These are phyloP conservation scores for Begonia peltatifolia DNA, from an alignment of 306 rosid genomes.

Conservation along the genomic window DNA sequence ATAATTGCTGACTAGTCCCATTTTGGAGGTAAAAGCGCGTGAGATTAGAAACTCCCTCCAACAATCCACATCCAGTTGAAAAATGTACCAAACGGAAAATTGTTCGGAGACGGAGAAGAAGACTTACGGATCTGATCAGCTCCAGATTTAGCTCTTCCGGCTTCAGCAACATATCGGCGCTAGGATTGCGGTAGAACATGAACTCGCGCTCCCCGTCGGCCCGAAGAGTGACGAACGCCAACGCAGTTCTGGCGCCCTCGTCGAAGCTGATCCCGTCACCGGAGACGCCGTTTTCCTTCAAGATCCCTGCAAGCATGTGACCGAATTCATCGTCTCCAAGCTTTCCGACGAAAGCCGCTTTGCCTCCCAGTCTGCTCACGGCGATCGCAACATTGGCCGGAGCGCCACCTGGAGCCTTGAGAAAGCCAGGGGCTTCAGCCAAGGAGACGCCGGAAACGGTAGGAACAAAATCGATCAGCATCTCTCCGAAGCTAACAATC, in stretches of 20 bases:
- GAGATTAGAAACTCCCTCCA: neutral
- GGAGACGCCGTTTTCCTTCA: conserved; percentile 54
- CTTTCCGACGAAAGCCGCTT: conserved; percentile 71
- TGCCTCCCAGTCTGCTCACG: conserved; percentile 68
- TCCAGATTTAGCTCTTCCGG: conserved; percentile 78
- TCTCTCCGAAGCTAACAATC: conserved; percentile 89
- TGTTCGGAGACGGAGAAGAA: neutral
- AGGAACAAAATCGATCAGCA: conserved; percentile 93
- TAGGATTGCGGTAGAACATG: conserved; percentile 95
- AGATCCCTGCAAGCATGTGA: conserved; percentile 80
- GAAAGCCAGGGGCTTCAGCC: conserved; percentile 82
- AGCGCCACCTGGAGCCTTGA: conserved; percentile 96
- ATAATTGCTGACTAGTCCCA: conserved; percentile 14
- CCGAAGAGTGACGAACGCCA: conserved; percentile 89
- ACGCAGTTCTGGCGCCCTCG: conserved; percentile 73
- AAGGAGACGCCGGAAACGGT: conserved; percentile 73
- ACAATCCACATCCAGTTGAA: neutral
- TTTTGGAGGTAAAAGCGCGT: neutral
- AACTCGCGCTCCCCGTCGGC: conserved; percentile 97
- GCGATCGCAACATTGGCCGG: conserved; percentile 98
- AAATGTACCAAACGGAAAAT: conserved; percentile 1
- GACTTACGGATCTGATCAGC: conserved; percentile 74
- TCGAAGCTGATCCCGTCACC: conserved; percentile 65
- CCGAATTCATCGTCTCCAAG: conserved; percentile 98
- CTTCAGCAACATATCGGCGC: conserved; percentile 86